These are phyloP conservation scores for Pseudognaphalium luteoalbum DNA, from an alignment of 129 eudicot species.

Conservation along the genomic window DNA sequence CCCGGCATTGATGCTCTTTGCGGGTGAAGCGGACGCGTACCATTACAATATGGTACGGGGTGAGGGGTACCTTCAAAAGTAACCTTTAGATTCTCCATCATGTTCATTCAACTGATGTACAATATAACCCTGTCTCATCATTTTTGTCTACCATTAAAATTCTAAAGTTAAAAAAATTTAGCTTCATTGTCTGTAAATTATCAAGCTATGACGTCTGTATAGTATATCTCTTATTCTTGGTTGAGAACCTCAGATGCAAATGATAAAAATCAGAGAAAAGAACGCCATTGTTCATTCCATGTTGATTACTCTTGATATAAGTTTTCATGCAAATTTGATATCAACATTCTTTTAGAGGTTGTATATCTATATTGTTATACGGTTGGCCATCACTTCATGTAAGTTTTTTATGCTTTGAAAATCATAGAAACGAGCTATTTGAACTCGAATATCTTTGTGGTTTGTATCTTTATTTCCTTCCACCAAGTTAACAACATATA, in stretches of 20 bases:
- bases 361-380: neutral
- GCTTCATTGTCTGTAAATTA: no score
- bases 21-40: no score
- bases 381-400: neutral
- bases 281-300: neutral
- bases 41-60: no score
- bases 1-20: no score
- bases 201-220: neutral
- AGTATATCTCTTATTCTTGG: no score
- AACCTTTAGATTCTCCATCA: neutral
- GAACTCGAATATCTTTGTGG: neutral
- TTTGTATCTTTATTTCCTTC: neutral
- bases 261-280: neutral
- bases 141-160: no score
- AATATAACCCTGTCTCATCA: neutral
- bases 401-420: neutral
- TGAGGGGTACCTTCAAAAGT: no score
- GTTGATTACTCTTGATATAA: neutral
- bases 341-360: neutral
- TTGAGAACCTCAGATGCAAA: neutral
- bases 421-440: neutral
- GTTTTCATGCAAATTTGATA: neutral
- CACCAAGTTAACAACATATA: neutral
- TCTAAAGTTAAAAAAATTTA: no score
- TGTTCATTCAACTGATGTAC: neutral